Percentiles rank a stretch among this genome's conserved stretches.
Conservation (phyloP, 495 filamentous ascomycete genomes). For the Podospora tetraspora region DNA sequence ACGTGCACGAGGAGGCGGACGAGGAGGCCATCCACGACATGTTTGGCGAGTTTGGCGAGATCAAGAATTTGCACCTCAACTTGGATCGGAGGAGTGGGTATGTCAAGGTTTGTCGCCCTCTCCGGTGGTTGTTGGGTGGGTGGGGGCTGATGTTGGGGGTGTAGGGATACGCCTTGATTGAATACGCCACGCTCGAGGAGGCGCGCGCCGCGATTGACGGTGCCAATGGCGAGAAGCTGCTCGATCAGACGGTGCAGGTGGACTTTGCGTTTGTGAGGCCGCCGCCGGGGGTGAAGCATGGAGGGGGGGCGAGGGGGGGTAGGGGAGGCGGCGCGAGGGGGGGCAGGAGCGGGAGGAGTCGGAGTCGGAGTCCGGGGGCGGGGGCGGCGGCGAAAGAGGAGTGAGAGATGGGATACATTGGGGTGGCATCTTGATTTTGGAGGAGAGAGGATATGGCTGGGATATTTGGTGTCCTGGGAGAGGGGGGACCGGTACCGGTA, state of each 20-base stretch:
- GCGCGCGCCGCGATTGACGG: slow-evolving; percentile 81
- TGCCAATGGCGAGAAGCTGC: slow-evolving; percentile 72
- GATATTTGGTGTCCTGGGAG: background rate
- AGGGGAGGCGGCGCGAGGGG: slow-evolving; percentile 39
- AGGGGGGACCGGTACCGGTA: background rate
- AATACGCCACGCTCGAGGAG: slow-evolving; percentile 83
- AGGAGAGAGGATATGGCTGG: background rate
- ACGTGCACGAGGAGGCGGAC: slow-evolving; percentile 95
- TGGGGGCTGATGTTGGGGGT: background rate
- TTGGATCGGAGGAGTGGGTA: slow-evolving; percentile 94
- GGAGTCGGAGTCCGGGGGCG: slow-evolving; percentile 39
- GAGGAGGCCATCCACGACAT: slow-evolving; percentile 93
- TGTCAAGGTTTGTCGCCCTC: slow-evolving; percentile 68
- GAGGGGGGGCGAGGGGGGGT: slow-evolving; percentile 47
- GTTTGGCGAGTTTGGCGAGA: slow-evolving; percentile 94
- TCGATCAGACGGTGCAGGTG: slow-evolving; percentile 86
- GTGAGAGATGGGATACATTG: background rate
- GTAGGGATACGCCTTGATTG: slow-evolving; percentile 89
- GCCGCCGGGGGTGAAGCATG: slow-evolving; percentile 62
- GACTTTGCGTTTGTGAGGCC: slow-evolving; percentile 98
- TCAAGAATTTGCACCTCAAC: slow-evolving; percentile 95
- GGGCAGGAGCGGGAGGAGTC: slow-evolving; percentile 41
- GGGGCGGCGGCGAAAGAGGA: background rate
- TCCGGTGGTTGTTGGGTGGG: background rate
- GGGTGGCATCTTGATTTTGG: background rate